A percentile compares a stretch with the other conserved stretches of the same genome.
phyloP scores from a whole-genome alignment of 2,329 filamentous ascomycete species.

The Talaromyces sp. region DNA sequence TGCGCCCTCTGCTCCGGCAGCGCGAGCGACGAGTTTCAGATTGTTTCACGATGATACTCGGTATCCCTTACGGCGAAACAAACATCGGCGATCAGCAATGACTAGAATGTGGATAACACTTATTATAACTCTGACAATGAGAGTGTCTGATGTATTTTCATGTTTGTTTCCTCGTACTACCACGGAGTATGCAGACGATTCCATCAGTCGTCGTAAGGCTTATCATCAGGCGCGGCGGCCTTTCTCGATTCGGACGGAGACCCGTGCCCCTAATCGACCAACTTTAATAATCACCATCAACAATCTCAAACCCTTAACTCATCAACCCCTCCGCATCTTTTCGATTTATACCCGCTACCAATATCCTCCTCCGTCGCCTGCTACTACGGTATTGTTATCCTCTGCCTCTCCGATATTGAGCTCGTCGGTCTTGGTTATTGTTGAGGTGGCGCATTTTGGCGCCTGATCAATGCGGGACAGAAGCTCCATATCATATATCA shows the following conservation, averaged over 20 bases:
- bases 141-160: background rate
- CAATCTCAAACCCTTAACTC: background rate
- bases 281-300: background rate
- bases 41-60: constrained; percentile 4
- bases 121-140: background rate
- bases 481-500: background rate
- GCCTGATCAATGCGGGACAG: constrained; percentile 1
- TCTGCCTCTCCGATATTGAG: background rate
- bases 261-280: constrained; percentile 2
- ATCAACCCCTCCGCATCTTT: background rate
- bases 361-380: background rate
- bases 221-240: background rate
- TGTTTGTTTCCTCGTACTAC: background rate
- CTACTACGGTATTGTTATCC: background rate
- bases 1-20: background rate
- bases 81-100: background rate
- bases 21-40: constrained; percentile 6
- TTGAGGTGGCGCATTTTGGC: background rate
- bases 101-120: background rate
- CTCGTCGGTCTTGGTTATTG: background rate
- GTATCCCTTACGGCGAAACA: background rate
- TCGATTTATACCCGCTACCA: background rate
- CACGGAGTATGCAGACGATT: background rate
- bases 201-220: background rate
- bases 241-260: background rate